These are phyloP conservation scores for Seminavis robusta DNA, from an alignment of 108 stramenopile genomes.

Conservation along the genomic window DNA sequence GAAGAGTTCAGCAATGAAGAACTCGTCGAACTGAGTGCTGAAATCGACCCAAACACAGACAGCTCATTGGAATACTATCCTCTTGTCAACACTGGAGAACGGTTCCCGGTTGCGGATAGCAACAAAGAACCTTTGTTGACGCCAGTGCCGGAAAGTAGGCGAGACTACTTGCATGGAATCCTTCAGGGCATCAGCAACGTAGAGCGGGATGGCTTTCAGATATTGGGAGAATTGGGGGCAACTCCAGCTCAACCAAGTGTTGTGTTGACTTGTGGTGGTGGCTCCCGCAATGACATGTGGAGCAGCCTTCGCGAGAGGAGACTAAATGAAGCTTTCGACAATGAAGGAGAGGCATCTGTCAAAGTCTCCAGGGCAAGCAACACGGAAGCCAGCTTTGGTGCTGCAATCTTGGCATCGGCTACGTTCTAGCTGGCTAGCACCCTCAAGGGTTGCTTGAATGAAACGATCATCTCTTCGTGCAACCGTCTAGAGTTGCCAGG, in stretches of 20 bases:
- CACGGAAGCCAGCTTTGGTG: slow-evolving; percentile 88
- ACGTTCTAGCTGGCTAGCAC: too few relatives aligned
- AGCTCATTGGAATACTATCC: slow-evolving; percentile 81
- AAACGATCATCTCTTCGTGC: too few relatives aligned
- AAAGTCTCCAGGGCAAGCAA: slow-evolving; percentile 62
- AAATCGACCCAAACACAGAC: slow-evolving; percentile 71
- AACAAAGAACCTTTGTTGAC: slow-evolving; percentile 66
- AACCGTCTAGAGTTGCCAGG: too few relatives aligned
- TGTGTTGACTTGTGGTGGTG: slow-evolving; percentile 85
- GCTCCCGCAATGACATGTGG: slow-evolving; percentile 85
- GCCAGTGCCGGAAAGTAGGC: slow-evolving; percentile 57
- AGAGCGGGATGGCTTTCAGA: slow-evolving; percentile 72
- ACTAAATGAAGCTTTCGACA: slow-evolving; percentile 37
- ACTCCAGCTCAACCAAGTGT: slow-evolving; percentile 44
- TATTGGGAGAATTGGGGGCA: slow-evolving; percentile 82
- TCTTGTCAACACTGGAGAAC: slow-evolving; percentile 77
- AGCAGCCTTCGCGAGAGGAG: slow-evolving; percentile 64
- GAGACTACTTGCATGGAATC: slow-evolving; percentile 77
- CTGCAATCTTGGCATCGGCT: slow-evolving; percentile 84
- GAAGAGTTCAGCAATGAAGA: slow-evolving; percentile 76
- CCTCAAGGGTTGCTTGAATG: too few relatives aligned
- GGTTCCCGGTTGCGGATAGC: slow-evolving; percentile 86
- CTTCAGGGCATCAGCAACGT: slow-evolving; percentile 78
- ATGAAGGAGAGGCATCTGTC: slow-evolving; percentile 21
- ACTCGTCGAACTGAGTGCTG: slow-evolving; percentile 43